A percentile compares a stretch with the other conserved stretches of the same genome.
phyloP scores from a whole-genome alignment of 495 filamentous ascomycete genomes.

The Neurospora terricola region DNA sequence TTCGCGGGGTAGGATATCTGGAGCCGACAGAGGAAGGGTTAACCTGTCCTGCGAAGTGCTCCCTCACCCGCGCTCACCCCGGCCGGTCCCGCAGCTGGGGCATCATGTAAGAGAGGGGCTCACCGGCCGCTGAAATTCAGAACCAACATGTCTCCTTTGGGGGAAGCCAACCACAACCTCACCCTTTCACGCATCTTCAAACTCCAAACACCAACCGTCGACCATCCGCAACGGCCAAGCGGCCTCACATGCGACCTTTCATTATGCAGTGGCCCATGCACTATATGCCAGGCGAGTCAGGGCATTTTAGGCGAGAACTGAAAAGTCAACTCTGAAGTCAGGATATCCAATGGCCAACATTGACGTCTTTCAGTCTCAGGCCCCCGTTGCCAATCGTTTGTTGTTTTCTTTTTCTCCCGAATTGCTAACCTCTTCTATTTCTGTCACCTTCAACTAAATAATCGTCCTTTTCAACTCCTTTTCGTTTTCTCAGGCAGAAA shows the following conservation, averaged over 20 bases:
- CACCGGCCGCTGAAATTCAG: not conserved
- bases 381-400: not conserved
- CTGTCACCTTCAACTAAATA: not conserved
- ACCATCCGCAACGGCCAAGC: not conserved
- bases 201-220: not conserved
- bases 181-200: not conserved
- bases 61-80: not conserved
- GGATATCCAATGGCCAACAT: not conserved
- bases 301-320: not conserved
- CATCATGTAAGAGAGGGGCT: not conserved
- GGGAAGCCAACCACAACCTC: not conserved
- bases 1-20: not conserved
- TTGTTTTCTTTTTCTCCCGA: not conserved
- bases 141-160: not conserved
- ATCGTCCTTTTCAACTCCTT: not conserved
- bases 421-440: not conserved
- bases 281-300: not conserved
- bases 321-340: not conserved
- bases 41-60: not conserved
- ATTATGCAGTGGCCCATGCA: not conserved
- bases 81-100: not conserved
- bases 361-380: not conserved
- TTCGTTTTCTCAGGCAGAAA: not conserved
- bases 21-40: not conserved
- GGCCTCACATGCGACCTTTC: not conserved